Percentiles rank a stretch among this genome's conserved stretches.
phyloP scores from a whole-genome alignment of 768 basidiomycete species.

The Podaxis rugospora region DNA sequence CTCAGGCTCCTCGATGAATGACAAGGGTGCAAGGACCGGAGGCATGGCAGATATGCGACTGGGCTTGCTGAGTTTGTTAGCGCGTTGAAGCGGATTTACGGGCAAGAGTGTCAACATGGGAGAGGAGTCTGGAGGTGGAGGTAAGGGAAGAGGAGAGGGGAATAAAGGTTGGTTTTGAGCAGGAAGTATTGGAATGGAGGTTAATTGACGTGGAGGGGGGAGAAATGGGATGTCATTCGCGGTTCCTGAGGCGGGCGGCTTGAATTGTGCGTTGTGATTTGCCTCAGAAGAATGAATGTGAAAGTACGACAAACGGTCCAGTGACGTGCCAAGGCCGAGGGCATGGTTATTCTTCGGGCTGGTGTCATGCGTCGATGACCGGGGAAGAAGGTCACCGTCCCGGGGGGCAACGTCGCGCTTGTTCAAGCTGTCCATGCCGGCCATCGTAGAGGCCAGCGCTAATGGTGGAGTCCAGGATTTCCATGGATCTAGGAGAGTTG shows the following conservation, averaged over 20 bases:
- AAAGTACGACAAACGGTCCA: not conserved
- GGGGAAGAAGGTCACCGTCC: not conserved
- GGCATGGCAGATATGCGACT: not conserved
- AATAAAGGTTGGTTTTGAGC: constrained; percentile 3
- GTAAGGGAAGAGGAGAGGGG: not conserved
- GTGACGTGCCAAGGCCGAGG: not conserved
- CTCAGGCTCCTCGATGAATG: constrained; percentile 1
- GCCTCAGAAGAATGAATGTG: not conserved
- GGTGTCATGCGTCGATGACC: not conserved
- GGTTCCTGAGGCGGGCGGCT: not conserved
- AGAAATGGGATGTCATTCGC: not conserved
- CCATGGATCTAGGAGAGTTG: not conserved
- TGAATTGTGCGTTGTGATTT: not conserved
- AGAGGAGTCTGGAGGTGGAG: not conserved
- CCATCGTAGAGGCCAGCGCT: no score
- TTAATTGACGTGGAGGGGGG: constrained; percentile 2
- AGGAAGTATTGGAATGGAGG: not conserved
- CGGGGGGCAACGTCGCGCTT: not conserved
- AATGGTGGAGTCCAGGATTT: not conserved
- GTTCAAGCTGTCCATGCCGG: not conserved
- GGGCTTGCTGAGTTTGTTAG: constrained; percentile 7
- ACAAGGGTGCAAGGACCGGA: constrained; percentile 5
- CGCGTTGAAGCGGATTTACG: not conserved
- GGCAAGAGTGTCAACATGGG: constrained; percentile 5
- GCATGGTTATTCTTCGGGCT: not conserved